phyloP scores from a whole-genome alignment of 306 rosid species.

The Ziziphus jujuba region DNA sequence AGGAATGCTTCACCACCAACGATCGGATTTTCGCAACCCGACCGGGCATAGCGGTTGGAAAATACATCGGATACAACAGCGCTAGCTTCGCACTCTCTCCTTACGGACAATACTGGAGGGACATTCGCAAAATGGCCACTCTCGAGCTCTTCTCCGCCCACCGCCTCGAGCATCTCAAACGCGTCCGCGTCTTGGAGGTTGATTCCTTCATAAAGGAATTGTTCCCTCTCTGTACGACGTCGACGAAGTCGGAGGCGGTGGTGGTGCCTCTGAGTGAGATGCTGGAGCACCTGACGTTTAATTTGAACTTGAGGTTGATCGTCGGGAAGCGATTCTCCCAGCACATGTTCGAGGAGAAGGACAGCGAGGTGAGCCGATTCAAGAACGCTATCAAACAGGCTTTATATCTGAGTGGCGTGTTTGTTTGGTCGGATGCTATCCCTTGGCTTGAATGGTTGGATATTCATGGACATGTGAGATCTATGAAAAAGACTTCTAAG shows the following conservation, averaged over 20 bases:
- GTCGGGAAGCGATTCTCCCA: conserved; percentile 49
- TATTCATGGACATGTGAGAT: conserved; percentile 43
- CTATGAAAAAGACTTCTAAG: conserved; percentile 49
- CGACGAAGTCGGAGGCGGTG: not conserved
- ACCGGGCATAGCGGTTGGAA: conserved; percentile 22
- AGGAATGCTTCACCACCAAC: conserved; percentile 27
- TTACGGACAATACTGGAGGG: conserved; percentile 63
- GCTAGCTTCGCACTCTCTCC: conserved; percentile 52
- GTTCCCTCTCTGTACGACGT: conserved; percentile 9
- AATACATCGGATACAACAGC: conserved; percentile 19
- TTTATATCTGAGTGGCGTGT: conserved; percentile 52
- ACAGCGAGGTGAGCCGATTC: conserved; percentile 37
- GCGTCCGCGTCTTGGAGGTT: conserved; percentile 37
- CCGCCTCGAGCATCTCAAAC: conserved; percentile 38
- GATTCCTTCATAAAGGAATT: conserved; percentile 38
- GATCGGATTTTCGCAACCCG: conserved; percentile 33
- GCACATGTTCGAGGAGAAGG: not conserved
- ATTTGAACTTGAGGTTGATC: conserved; percentile 39
- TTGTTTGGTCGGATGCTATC: conserved; percentile 49
- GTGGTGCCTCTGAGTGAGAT: conserved; percentile 33
- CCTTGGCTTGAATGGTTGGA: conserved; percentile 46
- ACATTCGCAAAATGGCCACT: conserved; percentile 44
- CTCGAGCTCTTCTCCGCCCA: conserved; percentile 31
- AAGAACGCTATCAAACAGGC: conserved; percentile 37
- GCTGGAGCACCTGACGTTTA: conserved; percentile 55